Conservation (phyloP, 495 filamentous ascomycete genomes). For the Apodospora peruviana region DNA sequence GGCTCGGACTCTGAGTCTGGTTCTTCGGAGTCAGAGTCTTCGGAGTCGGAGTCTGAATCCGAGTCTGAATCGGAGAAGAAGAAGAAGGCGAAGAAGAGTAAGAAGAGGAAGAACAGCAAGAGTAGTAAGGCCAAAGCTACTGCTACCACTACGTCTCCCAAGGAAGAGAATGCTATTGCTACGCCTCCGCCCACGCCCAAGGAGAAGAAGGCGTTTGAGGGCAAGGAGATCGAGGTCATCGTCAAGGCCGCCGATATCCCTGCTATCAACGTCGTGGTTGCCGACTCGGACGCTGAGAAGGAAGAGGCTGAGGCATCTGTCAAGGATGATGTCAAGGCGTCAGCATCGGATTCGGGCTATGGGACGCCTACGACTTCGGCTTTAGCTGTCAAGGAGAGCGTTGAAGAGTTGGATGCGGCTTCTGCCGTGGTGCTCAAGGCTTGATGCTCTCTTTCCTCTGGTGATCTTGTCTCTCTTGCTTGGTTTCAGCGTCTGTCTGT, state of each 20-base stretch:
- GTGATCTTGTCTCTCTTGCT: too few relatives aligned
- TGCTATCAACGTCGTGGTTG: not conserved
- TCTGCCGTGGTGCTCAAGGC: not conserved
- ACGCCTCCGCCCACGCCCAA: not conserved
- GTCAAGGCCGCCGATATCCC: not conserved
- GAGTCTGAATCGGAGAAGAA: constrained; percentile 13
- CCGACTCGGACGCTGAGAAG: not conserved
- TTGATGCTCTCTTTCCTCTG: too few relatives aligned
- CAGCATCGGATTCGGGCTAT: not conserved
- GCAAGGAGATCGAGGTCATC: not conserved
- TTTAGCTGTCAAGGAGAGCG: not conserved
- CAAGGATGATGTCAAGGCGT: not conserved
- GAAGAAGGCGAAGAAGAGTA: constrained; percentile 10
- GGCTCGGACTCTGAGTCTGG: constrained; percentile 3
- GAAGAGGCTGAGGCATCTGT: not conserved
- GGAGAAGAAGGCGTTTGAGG: not conserved
- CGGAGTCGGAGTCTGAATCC: constrained; percentile 10
- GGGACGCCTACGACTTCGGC: not conserved
- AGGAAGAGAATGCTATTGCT: not conserved
- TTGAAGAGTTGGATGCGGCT: not conserved
- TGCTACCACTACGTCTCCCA: not conserved
- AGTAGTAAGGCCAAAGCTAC: constrained; percentile 7
- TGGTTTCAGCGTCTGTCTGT: too few relatives aligned
- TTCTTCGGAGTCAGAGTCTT: constrained; percentile 7
- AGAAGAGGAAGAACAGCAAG: constrained; percentile 8